A percentile compares a stretch with the other conserved stretches of the same genome.
Conservation (phyloP, 2,329 filamentous ascomycete species). For the Sporothrix luriei region DNA sequence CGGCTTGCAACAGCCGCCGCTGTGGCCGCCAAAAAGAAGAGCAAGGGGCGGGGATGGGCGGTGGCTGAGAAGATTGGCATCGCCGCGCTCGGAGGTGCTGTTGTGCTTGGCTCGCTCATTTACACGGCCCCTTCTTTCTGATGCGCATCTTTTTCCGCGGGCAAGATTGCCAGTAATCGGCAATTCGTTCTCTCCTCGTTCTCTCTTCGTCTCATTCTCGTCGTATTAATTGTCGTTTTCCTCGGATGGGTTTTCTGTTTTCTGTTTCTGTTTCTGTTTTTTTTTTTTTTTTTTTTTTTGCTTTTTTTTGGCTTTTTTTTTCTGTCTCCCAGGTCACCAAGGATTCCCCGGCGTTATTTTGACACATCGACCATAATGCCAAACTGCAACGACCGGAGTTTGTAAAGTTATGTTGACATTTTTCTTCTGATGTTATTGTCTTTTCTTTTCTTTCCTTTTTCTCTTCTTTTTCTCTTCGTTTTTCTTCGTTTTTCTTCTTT, state of each 20-base stretch:
- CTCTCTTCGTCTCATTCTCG: not conserved
- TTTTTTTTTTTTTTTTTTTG: not conserved
- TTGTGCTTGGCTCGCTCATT: conserved; percentile 45
- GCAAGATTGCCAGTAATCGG: not conserved
- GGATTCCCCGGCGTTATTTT: not conserved
- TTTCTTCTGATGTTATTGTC: not conserved
- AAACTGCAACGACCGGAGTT: conserved; percentile 8
- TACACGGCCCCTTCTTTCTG: conserved; percentile 46
- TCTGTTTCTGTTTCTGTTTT: no score
- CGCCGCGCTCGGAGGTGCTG: conserved; percentile 45
- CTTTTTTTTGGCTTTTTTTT: not conserved
- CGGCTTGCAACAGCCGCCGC: conserved; percentile 31
- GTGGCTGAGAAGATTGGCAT: conserved; percentile 41
- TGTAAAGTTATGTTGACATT: not conserved
- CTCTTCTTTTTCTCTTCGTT: not conserved
- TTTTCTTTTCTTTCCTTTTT: not conserved
- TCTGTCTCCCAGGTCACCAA: not conserved
- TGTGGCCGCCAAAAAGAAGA: conserved; percentile 13
- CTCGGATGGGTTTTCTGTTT: no score
- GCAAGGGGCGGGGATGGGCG: conserved; percentile 28
- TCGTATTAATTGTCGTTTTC: not conserved
- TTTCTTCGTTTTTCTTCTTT: conserved; percentile 1
- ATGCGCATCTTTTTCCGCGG: not conserved
- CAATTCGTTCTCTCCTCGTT: not conserved
- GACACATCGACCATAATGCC: not conserved